A percentile compares a stretch with the other conserved stretches of the same genome.
phyloP scores from a whole-genome alignment of 208 protist genomes.

The Acanthamoeba royreba region DNA sequence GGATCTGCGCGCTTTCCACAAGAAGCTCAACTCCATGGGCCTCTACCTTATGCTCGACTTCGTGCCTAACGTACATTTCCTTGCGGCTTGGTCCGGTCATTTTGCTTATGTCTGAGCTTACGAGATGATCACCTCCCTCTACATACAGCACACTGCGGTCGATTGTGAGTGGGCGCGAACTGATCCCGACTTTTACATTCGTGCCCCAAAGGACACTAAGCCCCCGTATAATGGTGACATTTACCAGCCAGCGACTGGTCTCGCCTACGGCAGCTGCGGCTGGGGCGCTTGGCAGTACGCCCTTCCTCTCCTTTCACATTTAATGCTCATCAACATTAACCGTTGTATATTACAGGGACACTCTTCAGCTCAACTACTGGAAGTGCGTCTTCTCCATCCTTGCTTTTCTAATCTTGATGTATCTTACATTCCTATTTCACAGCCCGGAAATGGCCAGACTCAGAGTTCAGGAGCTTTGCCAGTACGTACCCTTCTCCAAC shows the following conservation, averaged over 20 bases:
- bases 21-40: slow-evolving; percentile 67
- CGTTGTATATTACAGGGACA: slow-evolving; percentile 62
- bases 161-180: slow-evolving; percentile 49
- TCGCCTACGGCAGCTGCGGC: slow-evolving; percentile 73
- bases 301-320: background rate
- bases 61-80: slow-evolving; percentile 75
- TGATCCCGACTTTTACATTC: slow-evolving; percentile 66
- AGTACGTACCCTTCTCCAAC: background rate
- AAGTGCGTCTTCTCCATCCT: background rate
- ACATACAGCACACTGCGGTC: slow-evolving; percentile 57
- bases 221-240: slow-evolving; percentile 60
- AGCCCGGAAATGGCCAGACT: slow-evolving; percentile 29
- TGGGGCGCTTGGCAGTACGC: slow-evolving; percentile 56
- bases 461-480: slow-evolving; percentile 42
- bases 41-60: slow-evolving; percentile 80
- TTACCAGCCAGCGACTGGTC: slow-evolving; percentile 66
- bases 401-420: background rate
- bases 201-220: background rate
- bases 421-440: background rate
- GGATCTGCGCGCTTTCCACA: slow-evolving; percentile 58
- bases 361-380: slow-evolving; percentile 78
- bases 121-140: background rate
- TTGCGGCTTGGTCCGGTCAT: background rate
- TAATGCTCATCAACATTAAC: background rate
- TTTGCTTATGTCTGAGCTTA: background rate